Conservation (phyloP, 257 asterid species). For the Pogostemon cablin region DNA sequence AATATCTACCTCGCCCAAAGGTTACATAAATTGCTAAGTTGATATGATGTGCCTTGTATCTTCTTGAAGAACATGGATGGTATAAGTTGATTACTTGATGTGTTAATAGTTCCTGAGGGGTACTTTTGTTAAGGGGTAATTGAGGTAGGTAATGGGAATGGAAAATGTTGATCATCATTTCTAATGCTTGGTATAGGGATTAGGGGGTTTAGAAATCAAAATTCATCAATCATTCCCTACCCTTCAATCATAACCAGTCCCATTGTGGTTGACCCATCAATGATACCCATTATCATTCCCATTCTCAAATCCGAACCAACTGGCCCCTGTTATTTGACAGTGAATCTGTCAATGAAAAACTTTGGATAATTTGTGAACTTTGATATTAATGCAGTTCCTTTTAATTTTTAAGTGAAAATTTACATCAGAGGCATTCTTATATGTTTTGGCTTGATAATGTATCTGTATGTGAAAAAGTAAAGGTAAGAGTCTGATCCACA, state of each 20-base stretch:
- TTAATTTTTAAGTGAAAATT: not conserved
- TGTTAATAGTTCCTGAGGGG: slow-evolving; percentile 2
- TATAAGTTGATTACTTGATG: not conserved
- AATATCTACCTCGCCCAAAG: slow-evolving; percentile 15
- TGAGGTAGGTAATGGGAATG: no score
- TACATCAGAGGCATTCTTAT: not conserved
- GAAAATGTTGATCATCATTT: no score
- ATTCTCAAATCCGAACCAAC: no score
- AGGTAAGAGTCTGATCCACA: slow-evolving; percentile 6
- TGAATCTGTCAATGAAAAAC: slow-evolving; percentile 6
- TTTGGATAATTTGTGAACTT: slow-evolving; percentile 5
- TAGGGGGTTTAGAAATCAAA: no score
- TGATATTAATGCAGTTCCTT: not conserved
- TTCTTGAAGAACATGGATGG: slow-evolving; percentile 1
- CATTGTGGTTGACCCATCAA: no score
- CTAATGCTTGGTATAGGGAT: no score
- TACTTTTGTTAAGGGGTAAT: no score
- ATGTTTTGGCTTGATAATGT: not conserved
- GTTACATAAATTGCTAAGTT: not conserved
- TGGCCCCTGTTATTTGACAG: not conserved
- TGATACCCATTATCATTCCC: no score
- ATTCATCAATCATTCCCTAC: no score
- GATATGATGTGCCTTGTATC: not conserved
- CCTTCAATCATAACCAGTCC: no score
- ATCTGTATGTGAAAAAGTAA: slow-evolving; percentile 1